These are phyloP conservation scores for Calonectria pteridis DNA, from an alignment of 2,329 filamentous ascomycete genomes.

Conservation along the genomic window DNA sequence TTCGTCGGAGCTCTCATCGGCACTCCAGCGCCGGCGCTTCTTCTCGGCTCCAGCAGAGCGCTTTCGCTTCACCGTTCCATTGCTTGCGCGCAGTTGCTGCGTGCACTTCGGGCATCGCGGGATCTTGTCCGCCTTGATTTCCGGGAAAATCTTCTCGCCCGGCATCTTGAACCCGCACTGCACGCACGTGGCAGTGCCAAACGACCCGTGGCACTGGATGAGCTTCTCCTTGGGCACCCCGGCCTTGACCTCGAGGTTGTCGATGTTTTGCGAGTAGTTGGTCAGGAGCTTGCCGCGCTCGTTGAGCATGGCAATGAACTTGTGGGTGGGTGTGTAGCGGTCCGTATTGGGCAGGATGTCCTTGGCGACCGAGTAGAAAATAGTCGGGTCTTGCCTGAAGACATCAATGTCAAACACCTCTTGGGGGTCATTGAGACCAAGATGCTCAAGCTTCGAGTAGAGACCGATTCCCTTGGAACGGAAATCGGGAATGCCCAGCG, in stretches of 20 bases:
- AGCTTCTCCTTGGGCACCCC: slow-evolving; percentile 86
- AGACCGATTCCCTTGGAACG: slow-evolving; percentile 93
- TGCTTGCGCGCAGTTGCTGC: slow-evolving; percentile 58
- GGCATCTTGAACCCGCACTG: slow-evolving; percentile 81
- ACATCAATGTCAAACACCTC: slow-evolving; percentile 94
- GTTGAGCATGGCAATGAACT: slow-evolving; percentile 91
- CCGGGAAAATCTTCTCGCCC: slow-evolving; percentile 82
- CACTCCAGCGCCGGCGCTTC: slow-evolving; percentile 54
- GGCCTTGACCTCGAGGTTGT: slow-evolving; percentile 91
- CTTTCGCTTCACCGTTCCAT: slow-evolving; percentile 52
- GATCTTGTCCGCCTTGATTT: slow-evolving; percentile 81
- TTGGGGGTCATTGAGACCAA: slow-evolving; percentile 86
- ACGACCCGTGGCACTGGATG: slow-evolving; percentile 96
- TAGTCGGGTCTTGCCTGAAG: slow-evolving; percentile 86
- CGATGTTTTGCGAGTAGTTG: slow-evolving; percentile 99
- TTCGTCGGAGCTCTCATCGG: slow-evolving; percentile 58
- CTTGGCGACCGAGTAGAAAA: slow-evolving; percentile 92
- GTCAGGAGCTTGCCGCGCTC: slow-evolving; percentile 90
- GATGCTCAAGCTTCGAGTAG: slow-evolving; percentile 84
- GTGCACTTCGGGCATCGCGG: slow-evolving; percentile 83
- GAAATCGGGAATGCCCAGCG: slow-evolving; percentile 96
- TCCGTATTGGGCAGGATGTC: slow-evolving; percentile 88
- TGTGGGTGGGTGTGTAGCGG: slow-evolving; percentile 90
- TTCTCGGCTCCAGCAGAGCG: slow-evolving; percentile 57
- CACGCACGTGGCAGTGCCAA: slow-evolving; percentile 90